phyloP scores from a whole-genome alignment of 2,329 filamentous ascomycete genomes.

The Xylariaceae sp. region DNA sequence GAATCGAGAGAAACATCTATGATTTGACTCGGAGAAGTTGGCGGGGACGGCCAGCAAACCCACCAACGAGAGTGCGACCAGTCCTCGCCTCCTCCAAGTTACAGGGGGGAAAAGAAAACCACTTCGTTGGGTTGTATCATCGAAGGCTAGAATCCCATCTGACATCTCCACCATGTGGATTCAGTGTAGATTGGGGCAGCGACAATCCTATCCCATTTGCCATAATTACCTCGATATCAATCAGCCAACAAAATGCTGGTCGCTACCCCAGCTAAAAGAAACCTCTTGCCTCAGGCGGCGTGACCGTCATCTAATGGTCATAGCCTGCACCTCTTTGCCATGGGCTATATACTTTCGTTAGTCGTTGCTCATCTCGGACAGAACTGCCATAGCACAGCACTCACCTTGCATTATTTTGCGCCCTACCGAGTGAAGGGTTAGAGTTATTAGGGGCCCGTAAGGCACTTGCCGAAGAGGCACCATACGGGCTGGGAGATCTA shows the following conservation, averaged over 20 bases:
- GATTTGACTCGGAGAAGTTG: slow-evolving; percentile 4
- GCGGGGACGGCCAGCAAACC: slow-evolving; percentile 3
- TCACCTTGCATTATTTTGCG: slow-evolving; percentile 44
- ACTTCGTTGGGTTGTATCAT: slow-evolving; percentile 14
- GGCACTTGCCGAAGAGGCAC: slow-evolving; percentile 29
- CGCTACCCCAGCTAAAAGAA: slow-evolving; percentile 25
- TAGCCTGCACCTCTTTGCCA: slow-evolving; percentile 55
- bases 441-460: slow-evolving; percentile 39
- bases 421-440: slow-evolving; percentile 37
- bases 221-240: slow-evolving; percentile 30
- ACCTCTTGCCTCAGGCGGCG: slow-evolving; percentile 21
- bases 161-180: slow-evolving; percentile 25
- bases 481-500: slow-evolving; percentile 31
- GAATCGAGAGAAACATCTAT: slow-evolving; percentile 17
- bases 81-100: slow-evolving; percentile 4
- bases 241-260: slow-evolving; percentile 18
- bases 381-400: slow-evolving; percentile 13
- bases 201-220: slow-evolving; percentile 30
- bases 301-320: slow-evolving; percentile 38
- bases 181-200: slow-evolving; percentile 26
- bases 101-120: neutral
- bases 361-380: slow-evolving; percentile 22
- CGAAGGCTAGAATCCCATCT: slow-evolving; percentile 22
- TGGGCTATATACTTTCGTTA: slow-evolving; percentile 35
- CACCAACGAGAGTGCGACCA: slow-evolving; percentile 1